Evolutionary conservation across 768 basidiomycete genomes (phyloP).

Genomic region (Termitomyces sp.): DNA sequence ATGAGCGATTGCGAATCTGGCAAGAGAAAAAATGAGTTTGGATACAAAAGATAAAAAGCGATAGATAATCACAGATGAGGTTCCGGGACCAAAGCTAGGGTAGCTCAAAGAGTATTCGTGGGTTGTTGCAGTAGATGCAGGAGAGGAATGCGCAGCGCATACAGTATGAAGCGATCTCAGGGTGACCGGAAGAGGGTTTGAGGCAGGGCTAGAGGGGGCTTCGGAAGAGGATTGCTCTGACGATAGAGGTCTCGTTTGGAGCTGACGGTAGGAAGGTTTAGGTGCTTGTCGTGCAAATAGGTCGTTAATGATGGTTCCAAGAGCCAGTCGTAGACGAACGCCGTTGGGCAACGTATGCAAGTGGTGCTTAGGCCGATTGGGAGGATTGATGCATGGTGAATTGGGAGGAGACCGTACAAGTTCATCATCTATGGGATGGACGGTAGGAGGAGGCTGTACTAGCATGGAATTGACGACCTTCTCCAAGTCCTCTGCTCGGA

Average conservation of each 20-base stretch:
- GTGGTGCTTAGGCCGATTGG: constrained; percentile 24
- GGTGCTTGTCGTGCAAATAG: constrained; percentile 71
- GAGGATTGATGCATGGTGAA: constrained; percentile 38
- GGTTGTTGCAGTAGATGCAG: neutral
- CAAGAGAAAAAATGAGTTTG: constrained; percentile 5
- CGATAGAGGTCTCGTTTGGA: constrained; percentile 18
- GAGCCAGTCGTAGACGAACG: constrained; percentile 69
- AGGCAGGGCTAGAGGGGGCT: constrained; percentile 17
- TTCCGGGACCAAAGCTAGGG: neutral
- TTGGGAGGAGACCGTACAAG: constrained; percentile 47
- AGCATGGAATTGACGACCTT: constrained; percentile 81
- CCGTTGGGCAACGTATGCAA: constrained; percentile 74
- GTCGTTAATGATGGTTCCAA: constrained; percentile 77
- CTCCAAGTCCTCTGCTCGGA: constrained; percentile 78
- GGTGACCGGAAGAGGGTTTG: constrained; percentile 17
- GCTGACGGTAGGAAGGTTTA: constrained; percentile 37
- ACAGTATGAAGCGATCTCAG: constrained; percentile 15
- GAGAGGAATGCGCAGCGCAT: constrained; percentile 11
- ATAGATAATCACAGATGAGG: constrained; percentile 10
- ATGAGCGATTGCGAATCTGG: constrained; percentile 7
- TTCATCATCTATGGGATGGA: constrained; percentile 51
- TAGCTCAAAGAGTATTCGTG: constrained; percentile 20
- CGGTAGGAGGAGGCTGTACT: constrained; percentile 69
- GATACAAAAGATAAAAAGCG: neutral
- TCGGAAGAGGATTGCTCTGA: constrained; percentile 18